Evolutionary conservation across 2,329 filamentous ascomycete species (phyloP).

Genomic region (Colletotrichum sp.): DNA sequence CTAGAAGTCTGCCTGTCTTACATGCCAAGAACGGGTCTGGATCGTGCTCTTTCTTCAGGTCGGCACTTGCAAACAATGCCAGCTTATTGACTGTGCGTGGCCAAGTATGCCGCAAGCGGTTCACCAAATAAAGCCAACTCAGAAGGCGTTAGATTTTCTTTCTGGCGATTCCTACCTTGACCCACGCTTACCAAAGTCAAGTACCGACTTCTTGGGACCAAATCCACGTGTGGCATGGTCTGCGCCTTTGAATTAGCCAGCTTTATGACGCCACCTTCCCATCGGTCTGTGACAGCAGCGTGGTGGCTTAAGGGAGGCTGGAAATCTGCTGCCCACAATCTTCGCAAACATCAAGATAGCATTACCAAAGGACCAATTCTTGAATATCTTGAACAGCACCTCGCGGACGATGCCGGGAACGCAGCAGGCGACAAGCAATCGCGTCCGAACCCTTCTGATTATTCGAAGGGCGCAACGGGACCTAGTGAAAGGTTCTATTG

Average conservation of each 20-base stretch:
- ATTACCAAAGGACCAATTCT: background rate
- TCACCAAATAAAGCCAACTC: background rate
- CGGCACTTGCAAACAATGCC: background rate
- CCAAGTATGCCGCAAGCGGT: background rate
- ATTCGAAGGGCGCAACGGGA: background rate
- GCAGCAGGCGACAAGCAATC: background rate
- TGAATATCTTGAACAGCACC: background rate
- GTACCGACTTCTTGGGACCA: background rate
- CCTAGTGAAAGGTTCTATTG: background rate
- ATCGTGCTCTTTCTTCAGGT: background rate
- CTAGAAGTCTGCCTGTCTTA: background rate
- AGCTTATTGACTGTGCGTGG: background rate
- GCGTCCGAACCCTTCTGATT: background rate
- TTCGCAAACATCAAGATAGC: background rate
- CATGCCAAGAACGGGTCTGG: background rate
- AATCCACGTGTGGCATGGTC: background rate
- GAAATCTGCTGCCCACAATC: background rate
- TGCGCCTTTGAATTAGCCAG: background rate
- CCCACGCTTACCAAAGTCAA: background rate
- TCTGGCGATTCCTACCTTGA: background rate
- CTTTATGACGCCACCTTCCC: background rate
- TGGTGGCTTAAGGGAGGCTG: background rate
- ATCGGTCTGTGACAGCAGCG: background rate
- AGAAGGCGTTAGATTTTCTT: background rate
- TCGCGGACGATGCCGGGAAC: background rate